phyloP scores from a whole-genome alignment of 257 asterid genomes.

The Echium plantagineum region DNA sequence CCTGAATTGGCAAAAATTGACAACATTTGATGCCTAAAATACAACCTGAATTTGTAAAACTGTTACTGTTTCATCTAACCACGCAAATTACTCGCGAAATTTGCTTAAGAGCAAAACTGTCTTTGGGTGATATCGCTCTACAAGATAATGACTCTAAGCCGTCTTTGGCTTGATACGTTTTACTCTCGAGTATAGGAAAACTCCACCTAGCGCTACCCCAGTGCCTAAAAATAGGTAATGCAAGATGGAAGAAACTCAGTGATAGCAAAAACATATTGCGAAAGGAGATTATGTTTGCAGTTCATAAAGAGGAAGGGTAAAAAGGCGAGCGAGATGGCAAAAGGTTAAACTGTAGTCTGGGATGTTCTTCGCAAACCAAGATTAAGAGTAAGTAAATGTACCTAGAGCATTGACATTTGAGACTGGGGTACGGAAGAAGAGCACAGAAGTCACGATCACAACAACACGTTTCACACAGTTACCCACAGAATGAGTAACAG shows the following conservation, averaged over 20 bases:
- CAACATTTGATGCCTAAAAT: neutral
- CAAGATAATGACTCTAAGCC: conserved; percentile 16
- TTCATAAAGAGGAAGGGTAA: neutral
- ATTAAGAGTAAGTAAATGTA: conserved; percentile 17
- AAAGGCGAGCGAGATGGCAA: neutral
- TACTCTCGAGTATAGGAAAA: conserved; percentile 80
- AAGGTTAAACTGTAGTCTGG: neutral
- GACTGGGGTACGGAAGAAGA: conserved; percentile 86
- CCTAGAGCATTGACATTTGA: conserved; percentile 61
- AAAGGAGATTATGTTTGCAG: neutral
- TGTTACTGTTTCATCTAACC: neutral
- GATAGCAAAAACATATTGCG: no score
- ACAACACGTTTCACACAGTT: conserved; percentile 92
- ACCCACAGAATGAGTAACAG: conserved; percentile 90
- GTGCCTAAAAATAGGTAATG: conserved; percentile 38
- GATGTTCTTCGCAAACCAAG: neutral
- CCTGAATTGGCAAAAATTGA: neutral
- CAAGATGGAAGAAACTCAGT: neutral
- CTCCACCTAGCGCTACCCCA: conserved; percentile 85
- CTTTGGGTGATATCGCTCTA: neutral
- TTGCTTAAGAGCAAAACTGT: no score
- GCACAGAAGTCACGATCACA: conserved; percentile 75
- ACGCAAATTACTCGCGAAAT: neutral
- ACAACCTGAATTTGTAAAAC: neutral
- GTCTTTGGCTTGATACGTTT: conserved; percentile 58